Percentiles rank a stretch among this genome's conserved stretches.
Conservation (phyloP, 192 early-diverging fungal species). For the Backusella macrospora region DNA sequence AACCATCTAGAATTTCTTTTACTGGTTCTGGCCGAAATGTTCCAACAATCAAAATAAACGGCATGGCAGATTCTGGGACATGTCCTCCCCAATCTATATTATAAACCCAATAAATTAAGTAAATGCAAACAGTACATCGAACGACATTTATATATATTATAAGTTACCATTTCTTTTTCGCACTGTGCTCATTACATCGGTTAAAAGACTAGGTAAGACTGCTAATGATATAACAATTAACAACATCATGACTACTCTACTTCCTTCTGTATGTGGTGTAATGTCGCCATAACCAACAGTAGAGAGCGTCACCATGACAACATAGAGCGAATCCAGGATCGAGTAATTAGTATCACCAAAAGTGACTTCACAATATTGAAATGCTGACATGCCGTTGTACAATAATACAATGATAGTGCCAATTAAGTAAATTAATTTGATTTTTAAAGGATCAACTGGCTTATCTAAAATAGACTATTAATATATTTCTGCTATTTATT, state of each 20-base stretch:
- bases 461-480: slow-evolving; percentile 35
- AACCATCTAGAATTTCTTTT: slow-evolving; percentile 48
- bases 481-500: background rate
- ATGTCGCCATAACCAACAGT: slow-evolving; percentile 79
- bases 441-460: slow-evolving; percentile 51
- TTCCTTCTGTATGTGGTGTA: slow-evolving; percentile 54
- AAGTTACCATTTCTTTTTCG: slow-evolving; percentile 35
- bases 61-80: slow-evolving; percentile 27
- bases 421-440: slow-evolving; percentile 57
- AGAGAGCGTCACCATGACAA: slow-evolving; percentile 68
- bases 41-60: slow-evolving; percentile 50
- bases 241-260: slow-evolving; percentile 59
- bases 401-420: slow-evolving; percentile 54
- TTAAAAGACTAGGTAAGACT: slow-evolving; percentile 59
- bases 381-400: slow-evolving; percentile 63
- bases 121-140: background rate
- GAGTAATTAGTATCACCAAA: slow-evolving; percentile 42
- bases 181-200: slow-evolving; percentile 46
- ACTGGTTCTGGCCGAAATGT: slow-evolving; percentile 47
- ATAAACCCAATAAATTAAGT: background rate
- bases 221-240: slow-evolving; percentile 64
- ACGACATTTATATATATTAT: background rate
- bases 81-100: slow-evolving; percentile 35
- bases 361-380: slow-evolving; percentile 62
- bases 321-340: slow-evolving; percentile 46